Evolutionary conservation across 129 eudicot genomes (phyloP).

Genomic region (Saposhnikovia divaricata): DNA sequence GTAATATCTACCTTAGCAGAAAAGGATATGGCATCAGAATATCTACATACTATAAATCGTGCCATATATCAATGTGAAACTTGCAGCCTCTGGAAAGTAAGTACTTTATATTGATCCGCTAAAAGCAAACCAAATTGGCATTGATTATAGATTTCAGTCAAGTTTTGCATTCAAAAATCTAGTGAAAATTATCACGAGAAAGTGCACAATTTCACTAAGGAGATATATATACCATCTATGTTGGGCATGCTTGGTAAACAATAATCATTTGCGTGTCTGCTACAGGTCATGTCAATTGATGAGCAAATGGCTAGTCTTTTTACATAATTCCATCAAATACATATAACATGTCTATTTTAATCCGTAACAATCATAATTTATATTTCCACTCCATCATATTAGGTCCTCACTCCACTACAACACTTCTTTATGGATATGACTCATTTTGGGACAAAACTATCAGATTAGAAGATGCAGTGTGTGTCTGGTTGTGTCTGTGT

Average conservation of each 20-base stretch:
- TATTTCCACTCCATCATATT: background rate
- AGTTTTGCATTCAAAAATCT: background rate
- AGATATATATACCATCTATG: background rate
- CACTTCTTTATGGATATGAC: background rate
- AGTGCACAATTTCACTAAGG: background rate
- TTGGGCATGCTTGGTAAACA: background rate
- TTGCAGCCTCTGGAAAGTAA: background rate
- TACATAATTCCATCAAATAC: background rate
- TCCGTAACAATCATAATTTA: background rate
- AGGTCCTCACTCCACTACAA: slow-evolving; percentile 1
- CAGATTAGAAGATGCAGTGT: background rate
- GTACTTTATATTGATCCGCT: background rate
- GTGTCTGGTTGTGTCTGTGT: background rate
- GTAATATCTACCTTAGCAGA: no score
- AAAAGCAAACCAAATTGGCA: background rate
- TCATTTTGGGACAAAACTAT: background rate
- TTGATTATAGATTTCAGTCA: background rate
- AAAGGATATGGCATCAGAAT: slow-evolving; percentile 3
- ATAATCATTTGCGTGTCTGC: background rate
- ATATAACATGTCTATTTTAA: background rate
- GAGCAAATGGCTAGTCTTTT: background rate
- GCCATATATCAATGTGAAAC: background rate
- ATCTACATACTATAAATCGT: background rate
- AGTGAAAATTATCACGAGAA: background rate
- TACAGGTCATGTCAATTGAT: background rate